These are phyloP conservation scores for Zygotorulaspora sp. DNA, from an alignment of 805 yeast genomes.

Conservation along the genomic window DNA sequence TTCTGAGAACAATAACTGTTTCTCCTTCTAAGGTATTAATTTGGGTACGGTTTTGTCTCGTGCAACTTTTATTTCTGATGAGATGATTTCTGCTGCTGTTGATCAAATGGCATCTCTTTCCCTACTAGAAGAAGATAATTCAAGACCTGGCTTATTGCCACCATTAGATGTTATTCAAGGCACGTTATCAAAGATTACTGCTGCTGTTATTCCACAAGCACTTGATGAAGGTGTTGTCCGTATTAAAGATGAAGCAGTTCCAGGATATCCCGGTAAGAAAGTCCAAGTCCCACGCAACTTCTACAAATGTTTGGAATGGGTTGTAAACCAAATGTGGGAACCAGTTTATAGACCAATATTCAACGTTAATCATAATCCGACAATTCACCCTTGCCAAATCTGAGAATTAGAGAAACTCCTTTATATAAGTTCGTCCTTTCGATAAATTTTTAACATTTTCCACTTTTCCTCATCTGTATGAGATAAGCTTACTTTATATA, in stretches of 20 bases:
- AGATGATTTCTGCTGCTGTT: slow-evolving; percentile 94
- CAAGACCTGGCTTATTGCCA: slow-evolving; percentile 62
- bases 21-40: slow-evolving; percentile 97
- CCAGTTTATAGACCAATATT: slow-evolving; percentile 86
- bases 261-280: slow-evolving; percentile 54
- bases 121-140: slow-evolving; percentile 52
- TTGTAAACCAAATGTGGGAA: slow-evolving; percentile 90
- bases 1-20: slow-evolving; percentile 95
- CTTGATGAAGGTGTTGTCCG: slow-evolving; percentile 80
- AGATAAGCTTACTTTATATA: no score
- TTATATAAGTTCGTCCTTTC: no score
- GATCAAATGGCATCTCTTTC: slow-evolving; percentile 83
- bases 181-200: slow-evolving; percentile 86
- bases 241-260: slow-evolving; percentile 66
- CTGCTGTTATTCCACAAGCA: slow-evolving; percentile 87
- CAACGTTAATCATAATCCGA: slow-evolving; percentile 67
- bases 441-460: slow-evolving; percentile 1
- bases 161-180: slow-evolving; percentile 82
- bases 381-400: slow-evolving; percentile 12
- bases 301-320: slow-evolving; percentile 81
- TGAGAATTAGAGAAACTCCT: no score
- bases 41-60: slow-evolving; percentile 89
- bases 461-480: no score
- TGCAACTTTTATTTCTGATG: slow-evolving; percentile 75
- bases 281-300: slow-evolving; percentile 77